Evolutionary conservation across 176 grass and related monocot species (phyloP).

Genomic region (Bothriochloa decipiens): DNA sequence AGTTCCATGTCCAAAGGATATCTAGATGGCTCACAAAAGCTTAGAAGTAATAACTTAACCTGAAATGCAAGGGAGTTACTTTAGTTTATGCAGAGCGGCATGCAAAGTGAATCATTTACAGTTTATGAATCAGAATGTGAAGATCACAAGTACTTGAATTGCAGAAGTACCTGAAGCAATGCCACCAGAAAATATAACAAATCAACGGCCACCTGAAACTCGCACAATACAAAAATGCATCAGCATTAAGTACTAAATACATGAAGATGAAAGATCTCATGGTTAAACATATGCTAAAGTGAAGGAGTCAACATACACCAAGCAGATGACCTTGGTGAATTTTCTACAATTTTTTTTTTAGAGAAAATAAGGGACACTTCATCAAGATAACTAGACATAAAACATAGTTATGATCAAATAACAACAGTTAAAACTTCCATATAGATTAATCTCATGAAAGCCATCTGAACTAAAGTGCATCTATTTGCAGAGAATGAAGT

Average conservation of each 20-base stretch:
- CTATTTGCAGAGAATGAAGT: background rate
- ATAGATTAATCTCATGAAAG: background rate
- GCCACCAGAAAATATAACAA: background rate
- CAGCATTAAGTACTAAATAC: background rate
- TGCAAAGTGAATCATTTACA: background rate
- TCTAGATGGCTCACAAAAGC: background rate
- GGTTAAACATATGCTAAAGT: conserved; percentile 6
- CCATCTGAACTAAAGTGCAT: conserved; percentile 8
- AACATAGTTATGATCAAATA: background rate
- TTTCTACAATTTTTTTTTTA: background rate
- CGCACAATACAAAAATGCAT: background rate
- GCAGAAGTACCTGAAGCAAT: background rate
- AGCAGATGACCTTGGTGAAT: background rate
- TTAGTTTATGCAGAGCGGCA: conserved; percentile 12
- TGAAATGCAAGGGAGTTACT: conserved; percentile 9
- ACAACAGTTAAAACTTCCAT: background rate
- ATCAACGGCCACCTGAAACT: background rate
- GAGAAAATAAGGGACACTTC: background rate
- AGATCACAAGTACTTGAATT: background rate
- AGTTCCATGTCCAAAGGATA: background rate
- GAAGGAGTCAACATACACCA: background rate
- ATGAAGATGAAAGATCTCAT: background rate
- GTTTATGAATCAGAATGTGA: background rate
- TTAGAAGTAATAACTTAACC: conserved; percentile 1
- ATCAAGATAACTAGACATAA: background rate